Evolutionary conservation across 2,329 filamentous ascomycete species (phyloP).

Genomic region (Acarospora socialis): DNA sequence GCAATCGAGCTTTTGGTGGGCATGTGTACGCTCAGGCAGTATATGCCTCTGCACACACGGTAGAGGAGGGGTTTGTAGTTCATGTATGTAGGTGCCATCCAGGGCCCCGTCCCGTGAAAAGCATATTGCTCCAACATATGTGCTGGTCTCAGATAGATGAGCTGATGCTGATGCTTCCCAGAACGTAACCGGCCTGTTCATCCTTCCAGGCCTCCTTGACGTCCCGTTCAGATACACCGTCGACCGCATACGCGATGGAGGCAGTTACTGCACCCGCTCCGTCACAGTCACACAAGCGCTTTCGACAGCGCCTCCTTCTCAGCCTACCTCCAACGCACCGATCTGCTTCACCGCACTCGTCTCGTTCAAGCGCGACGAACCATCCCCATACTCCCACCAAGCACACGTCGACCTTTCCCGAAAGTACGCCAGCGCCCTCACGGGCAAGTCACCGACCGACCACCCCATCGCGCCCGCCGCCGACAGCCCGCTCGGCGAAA

Average conservation of each 20-base stretch:
- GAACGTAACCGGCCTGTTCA: constrained; percentile 40
- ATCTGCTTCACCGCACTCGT: constrained; percentile 39
- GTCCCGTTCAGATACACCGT: constrained; percentile 39
- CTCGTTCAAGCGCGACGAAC: constrained; percentile 37
- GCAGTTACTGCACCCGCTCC: constrained; percentile 36
- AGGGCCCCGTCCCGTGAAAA: not conserved
- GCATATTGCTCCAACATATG: not conserved
- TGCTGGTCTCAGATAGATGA: constrained; percentile 3
- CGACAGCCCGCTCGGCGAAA: constrained; percentile 22
- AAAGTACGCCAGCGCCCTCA: constrained; percentile 20
- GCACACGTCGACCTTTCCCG: constrained; percentile 17
- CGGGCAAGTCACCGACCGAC: constrained; percentile 21
- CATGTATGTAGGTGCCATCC: constrained; percentile 28
- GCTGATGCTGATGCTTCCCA: constrained; percentile 14
- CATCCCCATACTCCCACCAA: constrained; percentile 20
- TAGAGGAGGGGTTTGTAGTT: constrained; percentile 34
- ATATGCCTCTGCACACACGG: constrained; percentile 42
- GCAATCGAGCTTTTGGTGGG: constrained; percentile 36
- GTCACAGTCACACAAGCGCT: constrained; percentile 40
- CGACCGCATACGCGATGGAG: constrained; percentile 35
- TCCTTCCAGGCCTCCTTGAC: constrained; percentile 31
- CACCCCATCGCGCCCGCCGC: constrained; percentile 22
- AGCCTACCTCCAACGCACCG: too few species aligned
- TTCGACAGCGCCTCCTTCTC: too few species aligned
- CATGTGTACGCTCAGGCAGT: constrained; percentile 44